phyloP scores from a whole-genome alignment of 1,284 basidiomycete species.

The Golubevia pallescens region DNA sequence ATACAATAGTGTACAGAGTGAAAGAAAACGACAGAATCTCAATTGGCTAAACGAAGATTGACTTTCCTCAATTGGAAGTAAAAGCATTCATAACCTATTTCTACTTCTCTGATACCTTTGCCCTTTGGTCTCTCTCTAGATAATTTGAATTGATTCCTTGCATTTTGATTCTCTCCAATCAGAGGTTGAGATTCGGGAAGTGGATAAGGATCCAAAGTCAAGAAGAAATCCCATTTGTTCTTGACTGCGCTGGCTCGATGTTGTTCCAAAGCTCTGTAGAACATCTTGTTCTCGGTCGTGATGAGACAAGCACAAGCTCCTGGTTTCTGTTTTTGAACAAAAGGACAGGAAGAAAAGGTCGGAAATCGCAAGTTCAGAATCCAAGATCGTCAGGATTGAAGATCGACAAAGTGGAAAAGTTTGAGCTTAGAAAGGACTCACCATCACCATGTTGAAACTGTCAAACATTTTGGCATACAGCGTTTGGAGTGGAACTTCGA shows the following conservation, averaged over 20 bases:
- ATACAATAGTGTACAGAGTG: no score
- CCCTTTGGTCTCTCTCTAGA: not conserved
- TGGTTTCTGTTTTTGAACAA: slow-evolving; percentile 6
- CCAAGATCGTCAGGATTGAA: no score
- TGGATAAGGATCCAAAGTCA: not conserved
- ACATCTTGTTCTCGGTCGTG: slow-evolving; percentile 28
- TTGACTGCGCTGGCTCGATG: not conserved
- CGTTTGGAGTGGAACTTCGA: slow-evolving; percentile 20
- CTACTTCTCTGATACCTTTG: no score
- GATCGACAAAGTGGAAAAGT: no score
- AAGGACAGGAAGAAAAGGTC: no score
- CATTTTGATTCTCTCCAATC: not conserved
- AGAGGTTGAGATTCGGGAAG: not conserved
- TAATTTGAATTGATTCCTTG: not conserved
- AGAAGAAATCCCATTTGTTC: not conserved
- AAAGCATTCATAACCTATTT: no score
- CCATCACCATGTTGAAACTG: slow-evolving; percentile 22
- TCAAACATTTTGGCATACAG: slow-evolving; percentile 25
- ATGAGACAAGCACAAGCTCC: slow-evolving; percentile 26
- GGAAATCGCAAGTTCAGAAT: no score
- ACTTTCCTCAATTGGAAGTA: no score
- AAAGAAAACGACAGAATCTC: no score
- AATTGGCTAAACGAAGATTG: no score
- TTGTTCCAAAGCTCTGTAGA: slow-evolving; percentile 16
- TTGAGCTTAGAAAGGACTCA: no score